phyloP scores from a whole-genome alignment of 768 basidiomycete genomes.

The Tylopilus cervinicoccineus region DNA sequence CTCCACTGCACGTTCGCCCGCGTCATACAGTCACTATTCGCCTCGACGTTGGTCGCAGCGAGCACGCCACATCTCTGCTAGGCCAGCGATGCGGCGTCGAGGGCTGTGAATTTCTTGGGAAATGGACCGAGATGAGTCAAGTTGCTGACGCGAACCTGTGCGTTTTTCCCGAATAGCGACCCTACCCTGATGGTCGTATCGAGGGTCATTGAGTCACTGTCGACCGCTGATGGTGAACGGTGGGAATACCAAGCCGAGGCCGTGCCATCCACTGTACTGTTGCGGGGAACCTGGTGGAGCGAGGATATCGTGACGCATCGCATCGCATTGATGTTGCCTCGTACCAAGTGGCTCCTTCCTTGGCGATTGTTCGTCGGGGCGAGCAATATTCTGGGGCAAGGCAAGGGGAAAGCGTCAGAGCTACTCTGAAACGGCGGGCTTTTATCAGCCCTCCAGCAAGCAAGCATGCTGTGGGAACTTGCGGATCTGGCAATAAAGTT shows the following conservation, averaged over 20 bases:
- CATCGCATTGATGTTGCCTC: neutral
- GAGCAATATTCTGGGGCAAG: neutral
- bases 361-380: neutral
- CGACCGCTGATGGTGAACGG: neutral
- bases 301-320: neutral
- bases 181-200: constrained; percentile 17
- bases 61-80: neutral
- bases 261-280: neutral
- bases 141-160: constrained; percentile 21
- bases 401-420: neutral
- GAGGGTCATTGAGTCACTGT: neutral
- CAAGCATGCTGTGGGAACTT: constrained; percentile 3
- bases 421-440: neutral
- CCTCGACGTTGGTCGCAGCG: neutral
- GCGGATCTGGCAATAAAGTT: neutral
- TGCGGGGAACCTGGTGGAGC: neutral
- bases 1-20: neutral
- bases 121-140: constrained; percentile 20
- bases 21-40: neutral
- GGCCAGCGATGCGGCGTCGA: neutral
- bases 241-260: constrained; percentile 4
- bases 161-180: constrained; percentile 2
- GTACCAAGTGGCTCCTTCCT: neutral
- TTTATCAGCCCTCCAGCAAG: neutral
- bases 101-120: constrained; percentile 1